Percentiles rank a stretch among this genome's conserved stretches.
Evolutionary conservation across 495 filamentous ascomycete genomes (phyloP).

Genomic region (Penicillium longicatenatum): DNA sequence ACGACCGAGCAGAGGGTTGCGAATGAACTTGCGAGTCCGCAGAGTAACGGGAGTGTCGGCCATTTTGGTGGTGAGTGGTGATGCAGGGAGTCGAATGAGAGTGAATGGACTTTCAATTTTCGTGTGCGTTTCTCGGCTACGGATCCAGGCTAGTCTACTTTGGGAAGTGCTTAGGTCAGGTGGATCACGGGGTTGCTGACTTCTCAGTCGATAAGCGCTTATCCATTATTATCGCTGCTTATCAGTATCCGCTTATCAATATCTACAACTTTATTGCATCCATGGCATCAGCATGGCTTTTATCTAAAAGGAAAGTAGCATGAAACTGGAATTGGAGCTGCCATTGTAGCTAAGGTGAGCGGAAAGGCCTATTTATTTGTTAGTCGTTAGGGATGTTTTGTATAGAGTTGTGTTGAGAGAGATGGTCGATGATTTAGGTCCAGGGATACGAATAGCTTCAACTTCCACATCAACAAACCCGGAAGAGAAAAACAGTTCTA

Average conservation of each 20-base stretch:
- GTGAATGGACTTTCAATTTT: slow-evolving; percentile 42
- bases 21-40: slow-evolving; percentile 99
- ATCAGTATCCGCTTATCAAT: neutral
- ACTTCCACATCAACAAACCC: no score
- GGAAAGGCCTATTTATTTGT: no score
- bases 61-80: slow-evolving; percentile 66
- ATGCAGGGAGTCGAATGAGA: slow-evolving; percentile 27
- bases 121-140: slow-evolving; percentile 51
- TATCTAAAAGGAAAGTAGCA: no score
- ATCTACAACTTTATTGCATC: neutral
- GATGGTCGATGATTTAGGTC: no score
- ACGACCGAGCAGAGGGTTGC: slow-evolving; percentile 95
- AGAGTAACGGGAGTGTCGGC: slow-evolving; percentile 90
- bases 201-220: neutral
- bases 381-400: no score
- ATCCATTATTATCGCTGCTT: neutral
- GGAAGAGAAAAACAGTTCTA: no score
- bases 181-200: slow-evolving; percentile 2
- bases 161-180: slow-evolving; percentile 7
- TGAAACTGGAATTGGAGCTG: no score
- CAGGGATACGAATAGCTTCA: no score
- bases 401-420: no score
- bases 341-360: no score
- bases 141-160: slow-evolving; percentile 31
- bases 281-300: neutral